A percentile compares a stretch with the other conserved stretches of the same genome.
Conservation (phyloP, 208 protist species). For the Crithidia mellificae region DNA sequence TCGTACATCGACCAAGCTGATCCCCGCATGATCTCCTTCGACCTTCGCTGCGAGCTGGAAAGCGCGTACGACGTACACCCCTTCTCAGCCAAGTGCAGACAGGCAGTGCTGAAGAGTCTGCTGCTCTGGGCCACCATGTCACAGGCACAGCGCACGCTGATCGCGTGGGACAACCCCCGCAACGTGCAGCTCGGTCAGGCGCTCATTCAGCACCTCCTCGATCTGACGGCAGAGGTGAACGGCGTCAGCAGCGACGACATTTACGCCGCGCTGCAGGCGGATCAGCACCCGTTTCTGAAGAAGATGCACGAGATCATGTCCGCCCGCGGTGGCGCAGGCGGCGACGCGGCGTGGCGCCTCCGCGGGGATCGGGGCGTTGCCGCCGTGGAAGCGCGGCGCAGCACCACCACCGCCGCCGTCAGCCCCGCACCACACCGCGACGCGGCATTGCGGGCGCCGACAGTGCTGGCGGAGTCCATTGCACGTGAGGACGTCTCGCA, state of each 20-base stretch:
- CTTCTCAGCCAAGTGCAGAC: constrained; percentile 14
- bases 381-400: neutral
- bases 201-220: constrained; percentile 20
- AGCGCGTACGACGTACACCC: constrained; percentile 18
- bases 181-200: constrained; percentile 23
- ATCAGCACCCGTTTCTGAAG: constrained; percentile 25
- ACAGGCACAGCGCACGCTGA: constrained; percentile 1
- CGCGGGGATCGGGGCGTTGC: neutral
- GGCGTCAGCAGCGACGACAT: constrained; percentile 25
- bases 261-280: constrained; percentile 19
- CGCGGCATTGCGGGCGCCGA: neutral
- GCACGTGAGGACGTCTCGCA: constrained; percentile 7
- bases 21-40: constrained; percentile 14
- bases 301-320: constrained; percentile 15
- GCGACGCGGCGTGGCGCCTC: neutral
- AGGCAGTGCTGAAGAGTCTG: constrained; percentile 11
- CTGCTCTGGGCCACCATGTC: constrained; percentile 15
- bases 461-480: constrained; percentile 3
- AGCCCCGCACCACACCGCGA: constrained; percentile 2
- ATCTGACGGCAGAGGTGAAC: constrained; percentile 23
- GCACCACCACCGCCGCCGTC: constrained; percentile 4
- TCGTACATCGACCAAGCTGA: constrained; percentile 25
- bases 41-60: constrained; percentile 10
- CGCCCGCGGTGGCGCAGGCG: neutral
- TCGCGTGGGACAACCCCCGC: constrained; percentile 12